Percentiles rank a stretch among this genome's conserved stretches.
These are phyloP conservation scores for Linderniella brevidens DNA, from an alignment of 257 asterid genomes.

Conservation along the genomic window DNA sequence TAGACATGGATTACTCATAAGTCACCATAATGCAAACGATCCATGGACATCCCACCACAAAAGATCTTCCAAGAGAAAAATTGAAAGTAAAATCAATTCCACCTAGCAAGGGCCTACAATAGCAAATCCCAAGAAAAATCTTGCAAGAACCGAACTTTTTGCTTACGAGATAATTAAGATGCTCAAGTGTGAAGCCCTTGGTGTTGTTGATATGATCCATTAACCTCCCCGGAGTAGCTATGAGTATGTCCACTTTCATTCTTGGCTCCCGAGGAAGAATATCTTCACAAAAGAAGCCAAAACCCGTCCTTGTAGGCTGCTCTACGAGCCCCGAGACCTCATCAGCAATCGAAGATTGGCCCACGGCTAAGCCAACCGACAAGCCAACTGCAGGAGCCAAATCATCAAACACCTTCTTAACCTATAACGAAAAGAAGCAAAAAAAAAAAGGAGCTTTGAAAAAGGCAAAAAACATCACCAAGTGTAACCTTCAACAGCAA, in stretches of 20 bases:
- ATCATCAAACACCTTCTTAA: conserved; percentile 64
- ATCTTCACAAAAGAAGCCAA: conserved; percentile 29
- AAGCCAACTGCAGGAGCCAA: conserved; percentile 90
- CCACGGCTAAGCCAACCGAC: conserved; percentile 92
- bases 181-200: conserved; percentile 79
- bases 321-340: conserved; percentile 64
- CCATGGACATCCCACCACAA: too few species aligned
- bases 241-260: conserved; percentile 80
- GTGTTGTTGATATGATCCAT: conserved; percentile 89
- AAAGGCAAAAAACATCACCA: background rate
- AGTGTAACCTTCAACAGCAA: background rate
- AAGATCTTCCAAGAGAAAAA: too few species aligned
- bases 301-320: conserved; percentile 41
- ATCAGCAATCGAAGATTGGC: conserved; percentile 84
- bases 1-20: too few species aligned
- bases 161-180: conserved; percentile 83
- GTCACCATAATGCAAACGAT: too few species aligned
- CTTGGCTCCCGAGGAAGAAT: conserved; percentile 18
- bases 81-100: background rate
- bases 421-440: conserved; percentile 28
- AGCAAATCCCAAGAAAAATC: background rate
- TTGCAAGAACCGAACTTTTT: conserved; percentile 10
- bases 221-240: conserved; percentile 92
- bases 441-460: background rate
- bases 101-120: background rate